phyloP scores from a whole-genome alignment of 371 early-diverging fungal genomes.

The Mortierella sp. region DNA sequence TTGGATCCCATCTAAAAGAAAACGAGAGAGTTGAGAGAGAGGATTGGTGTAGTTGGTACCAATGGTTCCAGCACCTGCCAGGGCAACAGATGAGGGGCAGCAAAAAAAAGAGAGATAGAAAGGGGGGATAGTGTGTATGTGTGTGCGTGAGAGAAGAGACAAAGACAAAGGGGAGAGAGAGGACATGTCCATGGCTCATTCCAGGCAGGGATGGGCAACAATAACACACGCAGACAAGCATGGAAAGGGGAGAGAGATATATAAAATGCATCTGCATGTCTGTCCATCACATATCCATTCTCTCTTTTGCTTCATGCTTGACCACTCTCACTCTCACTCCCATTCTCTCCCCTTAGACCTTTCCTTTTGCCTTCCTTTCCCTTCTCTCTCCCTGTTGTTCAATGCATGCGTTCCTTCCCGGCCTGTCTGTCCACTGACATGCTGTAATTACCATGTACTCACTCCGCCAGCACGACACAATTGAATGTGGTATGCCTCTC shows the following conservation, averaged over 20 bases:
- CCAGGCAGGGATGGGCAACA: constrained; percentile 7
- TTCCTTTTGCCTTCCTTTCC: neutral
- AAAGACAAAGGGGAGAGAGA: constrained; percentile 4
- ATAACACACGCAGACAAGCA: neutral
- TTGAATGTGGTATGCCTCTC: neutral
- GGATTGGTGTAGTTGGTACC: neutral
- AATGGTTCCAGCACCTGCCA: constrained; percentile 13
- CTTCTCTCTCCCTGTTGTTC: neutral
- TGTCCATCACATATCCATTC: neutral
- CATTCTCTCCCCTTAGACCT: neutral
- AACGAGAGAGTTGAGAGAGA: neutral
- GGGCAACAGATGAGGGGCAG: neutral
- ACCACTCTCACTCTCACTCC: too few species aligned
- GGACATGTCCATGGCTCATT: neutral
- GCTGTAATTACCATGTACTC: neutral
- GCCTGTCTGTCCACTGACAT: neutral
- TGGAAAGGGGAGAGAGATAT: constrained; percentile 4
- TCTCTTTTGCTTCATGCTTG: neutral
- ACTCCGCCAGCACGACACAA: neutral
- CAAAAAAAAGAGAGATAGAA: neutral
- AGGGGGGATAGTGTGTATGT: neutral
- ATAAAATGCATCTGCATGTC: neutral
- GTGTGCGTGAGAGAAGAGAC: neutral
- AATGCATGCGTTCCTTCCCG: neutral
- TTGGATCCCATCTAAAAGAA: neutral